Conservation (phyloP, 805 yeast genomes). For the Kodamaea restingae region DNA sequence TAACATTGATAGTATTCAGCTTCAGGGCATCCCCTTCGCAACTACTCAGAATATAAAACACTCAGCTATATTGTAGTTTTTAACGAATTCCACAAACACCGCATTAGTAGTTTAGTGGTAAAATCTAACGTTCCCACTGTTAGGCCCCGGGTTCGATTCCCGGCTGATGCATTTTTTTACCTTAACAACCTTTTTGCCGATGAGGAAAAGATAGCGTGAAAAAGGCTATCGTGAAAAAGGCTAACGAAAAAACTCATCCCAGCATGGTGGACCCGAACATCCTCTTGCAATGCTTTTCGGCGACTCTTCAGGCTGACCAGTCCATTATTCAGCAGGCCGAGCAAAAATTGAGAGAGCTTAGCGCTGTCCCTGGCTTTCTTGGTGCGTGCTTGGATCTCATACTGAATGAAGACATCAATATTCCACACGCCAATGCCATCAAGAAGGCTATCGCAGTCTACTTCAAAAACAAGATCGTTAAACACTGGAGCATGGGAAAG, state of each 20-base stretch:
- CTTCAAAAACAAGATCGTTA: slow-evolving; percentile 68
- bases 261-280: slow-evolving; percentile 55
- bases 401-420: slow-evolving; percentile 35
- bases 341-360: slow-evolving; percentile 53
- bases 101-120: slow-evolving; percentile 29
- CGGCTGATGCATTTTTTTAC: slow-evolving; percentile 24
- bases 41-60: no score
- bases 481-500: slow-evolving; percentile 51
- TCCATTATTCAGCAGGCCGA: slow-evolving; percentile 67
- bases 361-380: slow-evolving; percentile 64
- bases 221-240: no score
- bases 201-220: slow-evolving; percentile 2
- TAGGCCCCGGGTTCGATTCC: slow-evolving; percentile 35
- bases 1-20: no score
- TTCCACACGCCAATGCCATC: slow-evolving; percentile 7
- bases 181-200: slow-evolving; percentile 6
- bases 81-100: not conserved
- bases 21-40: no score
- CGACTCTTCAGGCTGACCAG: slow-evolving; percentile 69
- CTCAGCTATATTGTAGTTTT: no score
- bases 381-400: slow-evolving; percentile 81
- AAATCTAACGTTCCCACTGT: slow-evolving; percentile 31
- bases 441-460: slow-evolving; percentile 71
- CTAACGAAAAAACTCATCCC: not conserved
- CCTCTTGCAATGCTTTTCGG: slow-evolving; percentile 72